Evolutionary conservation across 2,329 filamentous ascomycete species (phyloP).

Genomic region (Aspergillus awamori): DNA sequence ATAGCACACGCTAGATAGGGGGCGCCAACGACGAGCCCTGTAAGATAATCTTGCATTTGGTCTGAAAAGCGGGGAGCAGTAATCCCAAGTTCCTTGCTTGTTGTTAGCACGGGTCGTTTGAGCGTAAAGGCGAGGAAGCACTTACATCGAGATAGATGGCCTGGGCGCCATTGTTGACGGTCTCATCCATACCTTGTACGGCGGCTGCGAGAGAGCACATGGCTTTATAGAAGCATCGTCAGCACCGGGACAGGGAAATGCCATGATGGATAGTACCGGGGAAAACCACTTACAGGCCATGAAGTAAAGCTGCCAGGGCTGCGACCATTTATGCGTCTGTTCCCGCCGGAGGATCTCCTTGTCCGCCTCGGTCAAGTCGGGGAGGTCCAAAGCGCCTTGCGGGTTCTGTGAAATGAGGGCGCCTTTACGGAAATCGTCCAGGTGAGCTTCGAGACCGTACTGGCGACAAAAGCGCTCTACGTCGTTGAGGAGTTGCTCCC

Average conservation of each 20-base stretch:
- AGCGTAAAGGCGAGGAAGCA: neutral
- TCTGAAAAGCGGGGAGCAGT: constrained; percentile 11
- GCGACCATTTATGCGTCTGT: constrained; percentile 54
- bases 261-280: neutral
- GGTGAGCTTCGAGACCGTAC: constrained; percentile 52
- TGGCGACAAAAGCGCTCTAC: constrained; percentile 58
- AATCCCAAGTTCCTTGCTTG: constrained; percentile 16
- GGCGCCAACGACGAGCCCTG: constrained; percentile 49
- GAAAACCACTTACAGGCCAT: constrained; percentile 37
- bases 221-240: constrained; percentile 21
- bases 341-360: constrained; percentile 48
- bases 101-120: neutral
- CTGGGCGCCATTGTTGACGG: constrained; percentile 53
- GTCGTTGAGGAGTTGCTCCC: constrained; percentile 55
- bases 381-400: constrained; percentile 51
- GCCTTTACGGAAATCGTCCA: constrained; percentile 55
- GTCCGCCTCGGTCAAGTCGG: constrained; percentile 50
- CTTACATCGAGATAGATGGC: constrained; percentile 37
- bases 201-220: constrained; percentile 59
- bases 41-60: constrained; percentile 36
- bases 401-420: constrained; percentile 57
- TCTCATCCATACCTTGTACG: constrained; percentile 58
- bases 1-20: constrained; percentile 50
- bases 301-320: constrained; percentile 54
- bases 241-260: neutral